phyloP scores from a whole-genome alignment of 2,329 filamentous ascomycete species.

The Neurospora sp. region DNA sequence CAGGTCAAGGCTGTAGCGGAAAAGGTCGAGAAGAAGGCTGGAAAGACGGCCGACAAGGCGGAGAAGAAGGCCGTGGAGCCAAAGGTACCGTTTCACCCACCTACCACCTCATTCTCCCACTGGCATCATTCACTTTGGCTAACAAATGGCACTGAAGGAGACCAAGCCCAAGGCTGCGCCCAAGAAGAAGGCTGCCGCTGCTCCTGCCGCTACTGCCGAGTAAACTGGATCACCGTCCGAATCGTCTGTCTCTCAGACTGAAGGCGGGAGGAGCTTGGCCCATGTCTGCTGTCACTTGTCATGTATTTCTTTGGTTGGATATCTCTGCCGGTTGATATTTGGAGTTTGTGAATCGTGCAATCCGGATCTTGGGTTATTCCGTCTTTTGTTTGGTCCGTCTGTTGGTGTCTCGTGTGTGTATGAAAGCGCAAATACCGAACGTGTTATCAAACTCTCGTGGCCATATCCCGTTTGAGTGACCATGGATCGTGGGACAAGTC shows the following conservation, averaged over 20 bases:
- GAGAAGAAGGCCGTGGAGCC: conserved; percentile 7
- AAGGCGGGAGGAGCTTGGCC: neutral
- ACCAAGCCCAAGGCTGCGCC: conserved; percentile 21
- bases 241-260: neutral
- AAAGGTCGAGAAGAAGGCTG: conserved; percentile 20
- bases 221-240: conserved; percentile 1
- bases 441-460: neutral
- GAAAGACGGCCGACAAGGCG: conserved; percentile 16
- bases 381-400: neutral
- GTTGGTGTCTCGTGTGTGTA: neutral
- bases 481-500: neutral
- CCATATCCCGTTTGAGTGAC: neutral
- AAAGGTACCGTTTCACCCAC: conserved; percentile 1
- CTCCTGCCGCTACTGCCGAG: conserved; percentile 9
- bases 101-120: neutral
- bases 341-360: neutral
- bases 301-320: conserved; percentile 9
- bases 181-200: conserved; percentile 21
- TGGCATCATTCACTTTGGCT: neutral
- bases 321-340: conserved; percentile 1
- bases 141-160: conserved; percentile 9
- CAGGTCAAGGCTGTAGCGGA: conserved; percentile 23
- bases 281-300: conserved; percentile 1
- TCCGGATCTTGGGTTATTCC: neutral
- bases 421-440: neutral